Percentiles rank a stretch among this genome's conserved stretches.
Conservation (phyloP, 31 red algal species). For the Pterothamnion heteromorphum region DNA sequence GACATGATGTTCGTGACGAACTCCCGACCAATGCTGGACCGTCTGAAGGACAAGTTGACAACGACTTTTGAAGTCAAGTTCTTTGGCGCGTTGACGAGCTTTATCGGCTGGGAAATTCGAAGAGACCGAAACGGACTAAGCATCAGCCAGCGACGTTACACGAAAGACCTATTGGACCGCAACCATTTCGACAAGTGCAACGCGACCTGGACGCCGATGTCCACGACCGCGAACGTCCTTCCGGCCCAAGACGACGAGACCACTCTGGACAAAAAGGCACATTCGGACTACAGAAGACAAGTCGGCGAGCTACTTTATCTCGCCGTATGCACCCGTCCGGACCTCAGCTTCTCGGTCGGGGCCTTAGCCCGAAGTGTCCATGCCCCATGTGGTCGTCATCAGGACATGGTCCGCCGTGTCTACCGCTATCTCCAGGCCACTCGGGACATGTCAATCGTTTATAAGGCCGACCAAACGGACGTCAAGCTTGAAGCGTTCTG, state of each 20-base stretch:
- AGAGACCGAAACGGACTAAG: not conserved
- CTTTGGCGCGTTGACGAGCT: not conserved
- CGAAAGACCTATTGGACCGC: not conserved
- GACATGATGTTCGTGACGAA: slow-evolving; percentile 28
- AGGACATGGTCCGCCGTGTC: not conserved
- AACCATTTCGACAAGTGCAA: not conserved
- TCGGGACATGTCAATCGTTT: not conserved
- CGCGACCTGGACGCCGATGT: not conserved
- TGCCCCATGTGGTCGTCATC: slow-evolving; percentile 14
- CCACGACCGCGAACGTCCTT: not conserved
- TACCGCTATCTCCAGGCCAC: not conserved
- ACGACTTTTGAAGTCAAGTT: not conserved
- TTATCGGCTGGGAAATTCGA: slow-evolving; percentile 3
- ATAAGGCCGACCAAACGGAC: not conserved
- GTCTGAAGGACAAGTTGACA: not conserved
- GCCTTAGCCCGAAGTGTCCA: not conserved
- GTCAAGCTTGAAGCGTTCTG: not conserved
- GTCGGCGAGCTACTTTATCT: not conserved
- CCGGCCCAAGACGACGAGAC: not conserved
- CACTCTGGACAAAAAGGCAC: not conserved
- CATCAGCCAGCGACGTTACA: not conserved
- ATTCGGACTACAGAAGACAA: not conserved
- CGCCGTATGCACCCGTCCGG: not conserved
- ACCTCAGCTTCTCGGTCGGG: not conserved
- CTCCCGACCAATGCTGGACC: not conserved